phyloP scores from a whole-genome alignment of 108 stramenopile species.

The Fragilaria crotonensis region DNA sequence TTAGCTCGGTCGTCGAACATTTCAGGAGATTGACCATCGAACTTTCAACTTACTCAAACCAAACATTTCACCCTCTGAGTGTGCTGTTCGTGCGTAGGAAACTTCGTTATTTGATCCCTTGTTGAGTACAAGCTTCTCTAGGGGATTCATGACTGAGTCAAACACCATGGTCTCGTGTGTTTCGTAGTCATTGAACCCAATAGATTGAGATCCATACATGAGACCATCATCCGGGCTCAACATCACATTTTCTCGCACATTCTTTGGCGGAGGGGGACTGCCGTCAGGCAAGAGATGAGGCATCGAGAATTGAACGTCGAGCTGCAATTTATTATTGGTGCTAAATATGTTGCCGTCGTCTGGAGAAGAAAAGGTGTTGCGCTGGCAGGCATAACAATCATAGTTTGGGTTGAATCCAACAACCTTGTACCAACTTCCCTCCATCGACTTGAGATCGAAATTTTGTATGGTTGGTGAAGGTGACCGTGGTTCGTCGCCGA shows the following conservation, averaged over 20 bases:
- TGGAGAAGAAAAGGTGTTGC: slow-evolving; percentile 83
- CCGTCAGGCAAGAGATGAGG: slow-evolving; percentile 83
- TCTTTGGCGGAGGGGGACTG: slow-evolving; percentile 66
- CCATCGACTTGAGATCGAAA: slow-evolving; percentile 76
- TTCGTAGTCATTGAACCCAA: slow-evolving; percentile 74
- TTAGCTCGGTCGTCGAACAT: neutral
- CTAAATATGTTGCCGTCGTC: slow-evolving; percentile 16
- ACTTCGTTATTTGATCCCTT: slow-evolving; percentile 45
- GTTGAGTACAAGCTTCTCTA: slow-evolving; percentile 36
- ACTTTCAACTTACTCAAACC: slow-evolving; percentile 68
- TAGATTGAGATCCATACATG: slow-evolving; percentile 42
- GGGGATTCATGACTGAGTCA: slow-evolving; percentile 28
- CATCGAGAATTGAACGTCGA: slow-evolving; percentile 91
- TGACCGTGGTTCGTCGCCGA: slow-evolving; percentile 66
- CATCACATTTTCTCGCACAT: slow-evolving; percentile 39
- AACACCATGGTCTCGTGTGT: slow-evolving; percentile 87
- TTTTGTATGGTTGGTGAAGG: slow-evolving; percentile 73
- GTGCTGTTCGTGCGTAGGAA: slow-evolving; percentile 75
- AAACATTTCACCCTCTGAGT: slow-evolving; percentile 91
- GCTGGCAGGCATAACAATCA: slow-evolving; percentile 96
- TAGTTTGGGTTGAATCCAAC: slow-evolving; percentile 95
- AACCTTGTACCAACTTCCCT: slow-evolving; percentile 96
- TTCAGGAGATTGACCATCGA: neutral
- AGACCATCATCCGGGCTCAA: slow-evolving; percentile 20
- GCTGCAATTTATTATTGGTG: slow-evolving; percentile 44